phyloP scores from a whole-genome alignment of 345 rosid genomes.

The Pelargonium nanum region DNA sequence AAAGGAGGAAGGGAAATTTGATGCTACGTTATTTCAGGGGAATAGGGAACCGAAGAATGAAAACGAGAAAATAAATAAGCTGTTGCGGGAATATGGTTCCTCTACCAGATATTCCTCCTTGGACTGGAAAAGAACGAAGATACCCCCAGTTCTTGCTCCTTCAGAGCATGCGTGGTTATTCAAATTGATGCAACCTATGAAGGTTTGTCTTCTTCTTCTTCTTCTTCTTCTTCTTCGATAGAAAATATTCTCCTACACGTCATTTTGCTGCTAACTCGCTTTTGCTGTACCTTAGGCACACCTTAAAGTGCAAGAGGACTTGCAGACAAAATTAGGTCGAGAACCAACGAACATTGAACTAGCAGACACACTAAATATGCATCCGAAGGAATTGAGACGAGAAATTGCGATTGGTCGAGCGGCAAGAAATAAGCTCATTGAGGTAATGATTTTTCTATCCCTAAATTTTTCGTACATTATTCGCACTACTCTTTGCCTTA shows the following conservation, averaged over 20 bases:
- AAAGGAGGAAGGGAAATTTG: slow-evolving; percentile 24
- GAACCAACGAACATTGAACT: slow-evolving; percentile 59
- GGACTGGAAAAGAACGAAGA: slow-evolving; percentile 95
- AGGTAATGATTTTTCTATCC: slow-evolving; percentile 32
- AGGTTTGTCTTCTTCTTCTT: slow-evolving; percentile 35
- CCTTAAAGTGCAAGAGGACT: slow-evolving; percentile 42
- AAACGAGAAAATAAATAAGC: slow-evolving; percentile 58
- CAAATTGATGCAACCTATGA: slow-evolving; percentile 89
- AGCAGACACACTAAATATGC: slow-evolving; percentile 45
- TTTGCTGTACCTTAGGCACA: slow-evolving; percentile 36
- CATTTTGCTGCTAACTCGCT: slow-evolving; percentile 15
- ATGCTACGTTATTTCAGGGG: slow-evolving; percentile 7
- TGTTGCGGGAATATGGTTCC: slow-evolving; percentile 63
- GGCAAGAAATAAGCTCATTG: slow-evolving; percentile 84
- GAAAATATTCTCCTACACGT: not conserved
- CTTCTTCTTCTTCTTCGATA: not conserved
- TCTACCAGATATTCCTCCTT: slow-evolving; percentile 56
- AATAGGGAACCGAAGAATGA: slow-evolving; percentile 26
- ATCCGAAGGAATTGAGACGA: slow-evolving; percentile 36
- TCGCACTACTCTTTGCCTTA: too few relatives aligned
- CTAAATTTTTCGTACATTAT: not conserved
- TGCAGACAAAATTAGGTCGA: slow-evolving; percentile 41
- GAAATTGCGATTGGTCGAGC: slow-evolving; percentile 62
- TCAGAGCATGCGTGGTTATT: slow-evolving; percentile 83
- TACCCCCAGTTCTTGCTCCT: slow-evolving; percentile 82